Evolutionary conservation across 768 basidiomycete genomes (phyloP), one percentile per base, ranked within the genome.

Genomic region (Tylopilus vinaceipallidus): DNA sequence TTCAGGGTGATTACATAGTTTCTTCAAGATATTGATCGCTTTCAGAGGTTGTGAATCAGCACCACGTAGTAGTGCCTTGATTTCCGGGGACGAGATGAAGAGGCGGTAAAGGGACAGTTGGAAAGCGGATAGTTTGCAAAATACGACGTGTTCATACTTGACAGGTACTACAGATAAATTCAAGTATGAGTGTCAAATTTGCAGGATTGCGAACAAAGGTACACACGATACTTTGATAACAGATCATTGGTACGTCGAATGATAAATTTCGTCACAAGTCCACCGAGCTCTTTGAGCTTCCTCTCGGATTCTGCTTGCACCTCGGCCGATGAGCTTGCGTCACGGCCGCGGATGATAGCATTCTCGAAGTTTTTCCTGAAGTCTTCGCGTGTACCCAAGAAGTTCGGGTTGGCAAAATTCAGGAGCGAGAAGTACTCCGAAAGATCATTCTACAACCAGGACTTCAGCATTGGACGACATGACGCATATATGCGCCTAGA

Each of bases 141-240:
- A 98, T 0, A 98, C 94, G 53, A 98, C 89, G 52, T 98, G 93
- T 66, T 98, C 97, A 71, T 98, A 98, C 68, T 99, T 99, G 71
- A 99, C 92, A 9, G 97, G 97, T 24, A 99, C 95, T 98, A 60
- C 2, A 44, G 24, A 37, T 54, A 30, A 49, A 47, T 56, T 40
- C 49, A 43, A 32, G 52, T 16, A 33, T 40, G 50, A 57, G 37
- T 27, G 13, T 42, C 32, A 17, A 7, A 39, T 33, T 33, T 4
- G 6, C 26, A 29, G n/a, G 32, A 29, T 43, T 29, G 34, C 14
- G 13, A 33, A 23, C 10, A 22, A 44, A 14, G 17, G 11, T 14
- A 81, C 91, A 56, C 53, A 95, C 94, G 69, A 61, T 98, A 98
- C 74, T 98, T 98, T 12, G 93, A 95, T 35, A 98, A 74, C 19